Percentiles rank a stretch among this genome's conserved stretches.
These are phyloP conservation scores for Malus sylvestris DNA, from an alignment of 306 rosid species.

Conservation along the genomic window DNA sequence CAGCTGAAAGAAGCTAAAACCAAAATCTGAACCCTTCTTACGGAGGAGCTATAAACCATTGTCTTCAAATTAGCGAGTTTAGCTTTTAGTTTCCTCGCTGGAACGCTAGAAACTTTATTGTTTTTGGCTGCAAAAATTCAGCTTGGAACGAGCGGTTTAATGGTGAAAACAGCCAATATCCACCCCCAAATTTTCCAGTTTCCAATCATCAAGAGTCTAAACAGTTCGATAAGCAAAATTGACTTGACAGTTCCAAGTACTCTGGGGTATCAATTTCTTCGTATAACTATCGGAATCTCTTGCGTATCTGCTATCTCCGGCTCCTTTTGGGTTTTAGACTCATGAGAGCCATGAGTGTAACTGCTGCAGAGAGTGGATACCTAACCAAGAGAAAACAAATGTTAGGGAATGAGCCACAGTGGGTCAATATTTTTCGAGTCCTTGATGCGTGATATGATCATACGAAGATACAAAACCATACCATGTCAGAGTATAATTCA, in stretches of 20 bases:
- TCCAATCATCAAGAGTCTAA: not conserved
- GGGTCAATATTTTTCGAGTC: no score
- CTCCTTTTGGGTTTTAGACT: slow-evolving; percentile 50
- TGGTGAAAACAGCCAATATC: not conserved
- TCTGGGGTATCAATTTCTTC: not conserved
- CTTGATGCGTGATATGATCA: no score
- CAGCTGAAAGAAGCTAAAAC: no score
- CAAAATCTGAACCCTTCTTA: no score
- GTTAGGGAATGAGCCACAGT: no score
- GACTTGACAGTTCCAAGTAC: not conserved
- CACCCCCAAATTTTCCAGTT: not conserved
- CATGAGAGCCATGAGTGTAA: slow-evolving; percentile 20
- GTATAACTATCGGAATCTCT: not conserved
- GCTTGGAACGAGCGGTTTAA: not conserved
- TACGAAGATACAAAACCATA: no score
- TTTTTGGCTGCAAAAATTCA: not conserved
- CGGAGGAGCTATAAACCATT: no score
- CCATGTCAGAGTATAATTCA: no score
- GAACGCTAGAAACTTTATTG: not conserved
- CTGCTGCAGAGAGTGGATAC: slow-evolving; percentile 92
- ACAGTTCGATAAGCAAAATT: not conserved
- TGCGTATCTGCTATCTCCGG: slow-evolving; percentile 37
- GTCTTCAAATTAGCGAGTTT: no score
- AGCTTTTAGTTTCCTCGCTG: no score
- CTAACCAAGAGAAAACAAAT: slow-evolving; percentile 29